phyloP scores from a whole-genome alignment of 1,139 yeast species.

The Yamadazyma siamensis region DNA sequence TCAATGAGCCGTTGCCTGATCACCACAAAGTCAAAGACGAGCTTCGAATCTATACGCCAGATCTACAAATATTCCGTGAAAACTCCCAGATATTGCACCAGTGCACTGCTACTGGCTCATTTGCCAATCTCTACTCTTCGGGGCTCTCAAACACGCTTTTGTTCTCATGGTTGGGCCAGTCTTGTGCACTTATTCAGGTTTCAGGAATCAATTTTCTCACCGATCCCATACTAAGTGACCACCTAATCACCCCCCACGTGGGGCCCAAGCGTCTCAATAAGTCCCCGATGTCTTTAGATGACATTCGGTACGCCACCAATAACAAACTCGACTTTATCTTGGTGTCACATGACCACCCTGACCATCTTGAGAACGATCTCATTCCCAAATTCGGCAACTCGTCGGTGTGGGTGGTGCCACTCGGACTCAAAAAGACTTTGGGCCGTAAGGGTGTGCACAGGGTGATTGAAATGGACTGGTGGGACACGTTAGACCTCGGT shows the following conservation, averaged over 20 bases:
- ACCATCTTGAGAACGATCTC: slow-evolving; percentile 72
- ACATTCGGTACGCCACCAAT: slow-evolving; percentile 52
- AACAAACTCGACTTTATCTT: slow-evolving; percentile 61
- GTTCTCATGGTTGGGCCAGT: slow-evolving; percentile 92
- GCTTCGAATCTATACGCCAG: slow-evolving; percentile 60
- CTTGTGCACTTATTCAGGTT: slow-evolving; percentile 73
- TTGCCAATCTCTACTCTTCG: slow-evolving; percentile 38
- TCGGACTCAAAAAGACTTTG: slow-evolving; percentile 65
- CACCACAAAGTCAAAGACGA: slow-evolving; percentile 56
- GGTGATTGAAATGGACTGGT: slow-evolving; percentile 83
- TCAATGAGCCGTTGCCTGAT: slow-evolving; percentile 31
- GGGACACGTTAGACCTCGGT: slow-evolving; percentile 63
- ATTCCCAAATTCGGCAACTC: slow-evolving; percentile 56
- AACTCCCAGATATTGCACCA: slow-evolving; percentile 29
- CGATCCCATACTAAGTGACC: slow-evolving; percentile 79
- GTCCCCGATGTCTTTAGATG: slow-evolving; percentile 62
- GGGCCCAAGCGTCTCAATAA: slow-evolving; percentile 84
- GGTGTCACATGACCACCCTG: slow-evolving; percentile 94
- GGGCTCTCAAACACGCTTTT: slow-evolving; percentile 26
- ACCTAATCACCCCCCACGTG: slow-evolving; percentile 54
- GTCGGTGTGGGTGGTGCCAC: slow-evolving; percentile 81
- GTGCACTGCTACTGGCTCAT: slow-evolving; percentile 24
- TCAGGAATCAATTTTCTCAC: slow-evolving; percentile 73
- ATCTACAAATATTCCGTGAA: slow-evolving; percentile 40
- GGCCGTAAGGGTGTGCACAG: slow-evolving; percentile 54